Base-by-base conservation (phyloP, 345 rosid species). In the Luvunga scandens region DNA sequence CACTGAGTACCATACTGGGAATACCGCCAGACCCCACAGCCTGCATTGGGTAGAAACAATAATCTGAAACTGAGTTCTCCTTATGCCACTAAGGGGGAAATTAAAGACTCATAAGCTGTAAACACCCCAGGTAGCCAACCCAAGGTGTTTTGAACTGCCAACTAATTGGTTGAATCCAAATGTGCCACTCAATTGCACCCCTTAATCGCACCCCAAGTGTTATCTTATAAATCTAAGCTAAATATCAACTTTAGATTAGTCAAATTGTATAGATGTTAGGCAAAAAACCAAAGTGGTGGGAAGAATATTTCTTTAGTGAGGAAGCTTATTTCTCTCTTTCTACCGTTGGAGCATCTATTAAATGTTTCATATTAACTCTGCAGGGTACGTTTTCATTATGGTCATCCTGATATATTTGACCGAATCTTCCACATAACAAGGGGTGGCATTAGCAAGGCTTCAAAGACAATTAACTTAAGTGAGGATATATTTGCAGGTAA, bases 321-420 rank as follows among this genome's bases (percentile, higher is more conserved):
- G 13, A 45, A 45, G 50, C 65, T 53, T 73, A 21, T 65, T 24
- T 36, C 42, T 81, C 13, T 69, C 27, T 22, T 75, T 19, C 38
- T 72, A 72, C 56, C 24, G 36, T 80, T 55, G 38, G 24, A 79
- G 69, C 72, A 71, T 78, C 56, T 63, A 60, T 55, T 73, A 76
- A 80, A 38, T 45, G 53, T 75, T 71, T 48, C 66, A 71, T 69
- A 53, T 69, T 73, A 48, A 69, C 33, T 33, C 45, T 85, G 69
- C 91, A 97, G 99, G 91, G 99, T 94, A 28, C 92, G 99, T 12
- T 94, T 97, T 89, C 99, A 97, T 71, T 97, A 97, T 76, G 99
- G 99, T 60, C 99, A 97, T 91, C 97, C 99, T 79, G 99, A 97
- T 87, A 90, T 97, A 81, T 94, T 97, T 86, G 98, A 94, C 66